Evolutionary conservation across 2,329 filamentous ascomycete genomes (phyloP).

Genomic region (Lecanicillium sp.): DNA sequence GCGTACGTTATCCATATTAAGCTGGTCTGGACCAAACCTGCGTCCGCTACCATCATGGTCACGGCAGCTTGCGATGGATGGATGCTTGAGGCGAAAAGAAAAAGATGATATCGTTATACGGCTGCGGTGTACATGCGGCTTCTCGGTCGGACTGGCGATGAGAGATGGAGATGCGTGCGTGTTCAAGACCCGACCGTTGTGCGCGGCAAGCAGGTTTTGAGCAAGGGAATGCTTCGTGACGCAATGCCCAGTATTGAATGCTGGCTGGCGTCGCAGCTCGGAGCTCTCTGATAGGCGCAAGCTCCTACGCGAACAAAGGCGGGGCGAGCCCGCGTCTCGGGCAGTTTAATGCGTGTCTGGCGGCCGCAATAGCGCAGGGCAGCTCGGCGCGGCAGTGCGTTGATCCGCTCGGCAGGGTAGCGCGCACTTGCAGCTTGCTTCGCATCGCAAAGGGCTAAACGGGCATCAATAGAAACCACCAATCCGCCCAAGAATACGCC

Average conservation of each 20-base stretch:
- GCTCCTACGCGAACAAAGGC: neutral
- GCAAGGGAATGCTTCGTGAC: conserved; percentile 7
- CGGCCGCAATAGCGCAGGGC: neutral
- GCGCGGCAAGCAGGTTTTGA: neutral
- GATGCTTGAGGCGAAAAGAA: neutral
- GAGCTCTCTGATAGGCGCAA: no score
- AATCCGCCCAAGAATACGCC: neutral
- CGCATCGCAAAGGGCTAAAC: neutral
- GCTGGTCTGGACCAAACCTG: conserved; percentile 69
- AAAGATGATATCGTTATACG: neutral
- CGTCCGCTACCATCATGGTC: conserved; percentile 27
- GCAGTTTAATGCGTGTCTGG: no score
- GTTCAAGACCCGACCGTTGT: neutral
- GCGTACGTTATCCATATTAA: conserved; percentile 95
- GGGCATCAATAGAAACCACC: conserved; percentile 1
- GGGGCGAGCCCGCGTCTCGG: neutral
- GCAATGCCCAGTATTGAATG: conserved; percentile 3
- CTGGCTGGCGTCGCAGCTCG: no score
- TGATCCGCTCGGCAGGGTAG: conserved; percentile 6
- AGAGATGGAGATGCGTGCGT: neutral
- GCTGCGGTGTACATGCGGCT: no score
- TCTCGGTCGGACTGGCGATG: neutral
- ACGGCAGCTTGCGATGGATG: neutral
- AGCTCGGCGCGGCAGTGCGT: conserved; percentile 8
- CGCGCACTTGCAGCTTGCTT: neutral